Base-by-base conservation (phyloP, 2,329 filamentous ascomycete genomes). In the Diplocarpon mali region DNA sequence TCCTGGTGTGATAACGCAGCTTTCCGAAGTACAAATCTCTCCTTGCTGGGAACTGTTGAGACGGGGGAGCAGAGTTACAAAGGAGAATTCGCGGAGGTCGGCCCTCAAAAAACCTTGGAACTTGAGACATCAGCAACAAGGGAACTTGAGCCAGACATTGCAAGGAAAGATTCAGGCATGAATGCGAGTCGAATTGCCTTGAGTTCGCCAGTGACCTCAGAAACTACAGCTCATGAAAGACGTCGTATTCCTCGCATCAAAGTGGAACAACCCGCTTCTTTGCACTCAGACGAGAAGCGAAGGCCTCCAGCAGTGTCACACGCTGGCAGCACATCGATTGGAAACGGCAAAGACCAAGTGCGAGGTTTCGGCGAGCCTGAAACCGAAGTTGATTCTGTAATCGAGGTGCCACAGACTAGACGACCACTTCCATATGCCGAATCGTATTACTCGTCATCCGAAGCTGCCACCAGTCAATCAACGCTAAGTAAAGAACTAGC, bases 1-100 rank as follows among this genome's bases (percentile, higher is more conserved):
- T 41, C 39, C 15, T 41, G 39, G 39, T 41, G 39, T 41, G 29
- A 30, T 2, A 41, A 41, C 35, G 31, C 29, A 11, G 32, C 39
- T 4, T 41, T 41, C 24, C 15, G 39, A 10, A 27, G n/a, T 5
- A 41, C 39, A n/a, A 41, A 41, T 34, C 39, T 41, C 12, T 41
- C 39, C 5, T 35, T 41, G 10, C 29, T 41, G 32, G 39, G 39
- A 14, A 41, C 39, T 35, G 38, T 4, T 17, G 39, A 41, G 14
- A 16, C 12, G 29, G 30, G n/a, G 11, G 8, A 35, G 5, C 12
- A 11, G 16, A 8, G 6, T n/a, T 13, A 11, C 28, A 16, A 41
- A 12, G 13, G 2, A 35, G 15, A 13, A n/a, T 5, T 17, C 4
- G 31, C 16, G 13, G 16, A 28, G 1, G 15, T 12, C 14, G 39